Conservation (phyloP, 352 stramenopile genomes). For the Globisporangium emineosum region DNA sequence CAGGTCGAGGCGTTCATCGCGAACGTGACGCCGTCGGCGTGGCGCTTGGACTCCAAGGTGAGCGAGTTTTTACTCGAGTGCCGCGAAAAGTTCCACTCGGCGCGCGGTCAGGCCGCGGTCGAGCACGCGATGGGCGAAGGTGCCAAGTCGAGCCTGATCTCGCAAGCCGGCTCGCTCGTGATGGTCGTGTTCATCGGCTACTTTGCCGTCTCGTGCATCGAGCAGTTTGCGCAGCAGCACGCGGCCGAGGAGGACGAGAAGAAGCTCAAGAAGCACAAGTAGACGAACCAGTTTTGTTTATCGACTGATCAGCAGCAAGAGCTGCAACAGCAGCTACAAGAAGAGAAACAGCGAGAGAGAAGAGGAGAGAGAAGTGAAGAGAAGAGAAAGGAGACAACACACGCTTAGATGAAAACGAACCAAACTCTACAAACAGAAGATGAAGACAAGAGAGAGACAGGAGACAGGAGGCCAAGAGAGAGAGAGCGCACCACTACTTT, state of each 20-base stretch:
- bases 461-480: neutral
- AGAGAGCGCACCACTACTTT: neutral
- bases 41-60: constrained; percentile 73
- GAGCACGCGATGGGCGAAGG: constrained; percentile 48
- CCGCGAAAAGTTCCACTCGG: constrained; percentile 85
- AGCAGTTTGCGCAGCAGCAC: constrained; percentile 90
- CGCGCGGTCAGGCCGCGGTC: constrained; percentile 47
- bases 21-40: constrained; percentile 61
- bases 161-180: constrained; percentile 69
- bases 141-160: constrained; percentile 66
- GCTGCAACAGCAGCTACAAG: neutral
- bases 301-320: neutral
- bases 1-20: constrained; percentile 85
- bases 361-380: neutral
- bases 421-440: constrained; percentile 8
- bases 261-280: constrained; percentile 79
- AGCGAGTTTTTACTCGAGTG: constrained; percentile 86
- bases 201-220: constrained; percentile 89
- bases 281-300: constrained; percentile 15
- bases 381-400: neutral
- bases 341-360: neutral
- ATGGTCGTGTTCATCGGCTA: constrained; percentile 89
- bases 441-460: constrained; percentile 9
- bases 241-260: constrained; percentile 85
- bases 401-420: constrained; percentile 14